phyloP scores from a whole-genome alignment of 805 yeast species.

The Saturnispora ahearnii region DNA sequence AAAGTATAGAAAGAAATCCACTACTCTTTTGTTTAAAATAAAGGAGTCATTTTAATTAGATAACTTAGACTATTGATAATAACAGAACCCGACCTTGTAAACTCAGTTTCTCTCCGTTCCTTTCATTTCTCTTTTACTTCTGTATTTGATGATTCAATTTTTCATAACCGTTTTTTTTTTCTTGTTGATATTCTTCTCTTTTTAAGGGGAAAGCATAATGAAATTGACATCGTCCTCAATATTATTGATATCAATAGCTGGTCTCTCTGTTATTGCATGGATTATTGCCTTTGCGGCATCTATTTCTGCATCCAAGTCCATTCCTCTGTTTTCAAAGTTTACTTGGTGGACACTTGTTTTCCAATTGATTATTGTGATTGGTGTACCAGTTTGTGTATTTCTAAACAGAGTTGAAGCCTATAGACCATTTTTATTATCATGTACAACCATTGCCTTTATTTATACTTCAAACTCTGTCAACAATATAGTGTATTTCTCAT shows the following conservation, averaged over 20 bases:
- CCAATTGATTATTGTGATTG: slow-evolving; percentile 52
- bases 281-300: slow-evolving; percentile 83
- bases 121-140: not conserved
- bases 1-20: too few species aligned
- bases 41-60: too few species aligned
- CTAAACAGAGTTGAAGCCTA: slow-evolving; percentile 62
- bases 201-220: not conserved
- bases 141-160: not conserved
- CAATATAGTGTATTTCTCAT: slow-evolving; percentile 59
- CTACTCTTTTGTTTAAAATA: too few species aligned
- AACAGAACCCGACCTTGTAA: too few species aligned
- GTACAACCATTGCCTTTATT: slow-evolving; percentile 62
- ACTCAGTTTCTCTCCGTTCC: too few species aligned
- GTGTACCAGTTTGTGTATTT: slow-evolving; percentile 43
- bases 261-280: slow-evolving; percentile 54
- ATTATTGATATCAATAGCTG: not conserved
- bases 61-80: too few species aligned
- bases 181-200: not conserved
- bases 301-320: slow-evolving; percentile 40
- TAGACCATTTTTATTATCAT: slow-evolving; percentile 47
- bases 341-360: slow-evolving; percentile 96
- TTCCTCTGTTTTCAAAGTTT: slow-evolving; percentile 57
- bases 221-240: not conserved
- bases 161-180: not conserved
- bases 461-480: slow-evolving; percentile 83